Percentiles rank a stretch among this genome's conserved stretches.
phyloP scores from a whole-genome alignment of 805 yeast genomes.

The Lachancea sp. region DNA sequence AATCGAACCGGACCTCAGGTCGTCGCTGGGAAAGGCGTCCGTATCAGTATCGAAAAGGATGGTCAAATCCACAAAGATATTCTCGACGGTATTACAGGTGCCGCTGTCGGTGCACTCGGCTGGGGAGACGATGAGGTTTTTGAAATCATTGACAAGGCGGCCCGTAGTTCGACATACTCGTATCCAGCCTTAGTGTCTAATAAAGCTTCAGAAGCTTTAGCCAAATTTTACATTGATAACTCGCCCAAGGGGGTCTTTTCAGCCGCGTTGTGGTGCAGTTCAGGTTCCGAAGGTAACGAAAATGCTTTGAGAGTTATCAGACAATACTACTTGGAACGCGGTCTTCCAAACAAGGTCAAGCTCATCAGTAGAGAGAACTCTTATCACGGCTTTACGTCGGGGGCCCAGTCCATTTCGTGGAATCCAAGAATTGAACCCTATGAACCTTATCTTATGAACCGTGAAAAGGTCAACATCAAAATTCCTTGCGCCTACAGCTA shows the following conservation, averaged over 20 bases:
- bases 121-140: constrained; percentile 35
- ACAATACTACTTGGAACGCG: constrained; percentile 41
- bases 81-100: constrained; percentile 45
- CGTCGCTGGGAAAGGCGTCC: constrained; percentile 39
- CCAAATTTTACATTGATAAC: constrained; percentile 37
- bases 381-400: constrained; percentile 46
- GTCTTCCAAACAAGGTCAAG: constrained; percentile 37
- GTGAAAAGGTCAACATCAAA: constrained; percentile 20
- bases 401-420: constrained; percentile 39
- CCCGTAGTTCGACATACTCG: constrained; percentile 35
- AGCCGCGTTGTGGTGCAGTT: constrained; percentile 44
- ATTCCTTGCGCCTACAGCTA: constrained; percentile 35
- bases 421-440: constrained; percentile 34
- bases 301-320: constrained; percentile 55
- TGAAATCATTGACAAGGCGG: constrained; percentile 36
- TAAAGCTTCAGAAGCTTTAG: constrained; percentile 38
- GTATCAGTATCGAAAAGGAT: constrained; percentile 37
- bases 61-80: constrained; percentile 34
- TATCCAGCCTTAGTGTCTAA: constrained; percentile 33
- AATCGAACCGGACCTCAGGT: constrained; percentile 36
- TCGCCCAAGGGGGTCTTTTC: constrained; percentile 37
- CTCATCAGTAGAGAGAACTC: constrained; percentile 40
- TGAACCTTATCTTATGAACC: constrained; percentile 27
- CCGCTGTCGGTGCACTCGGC: constrained; percentile 47
- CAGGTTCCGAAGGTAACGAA: constrained; percentile 68